Base-by-base conservation (phyloP, 1,139 yeast genomes). In the Wickerhamomyces sp. region DNA sequence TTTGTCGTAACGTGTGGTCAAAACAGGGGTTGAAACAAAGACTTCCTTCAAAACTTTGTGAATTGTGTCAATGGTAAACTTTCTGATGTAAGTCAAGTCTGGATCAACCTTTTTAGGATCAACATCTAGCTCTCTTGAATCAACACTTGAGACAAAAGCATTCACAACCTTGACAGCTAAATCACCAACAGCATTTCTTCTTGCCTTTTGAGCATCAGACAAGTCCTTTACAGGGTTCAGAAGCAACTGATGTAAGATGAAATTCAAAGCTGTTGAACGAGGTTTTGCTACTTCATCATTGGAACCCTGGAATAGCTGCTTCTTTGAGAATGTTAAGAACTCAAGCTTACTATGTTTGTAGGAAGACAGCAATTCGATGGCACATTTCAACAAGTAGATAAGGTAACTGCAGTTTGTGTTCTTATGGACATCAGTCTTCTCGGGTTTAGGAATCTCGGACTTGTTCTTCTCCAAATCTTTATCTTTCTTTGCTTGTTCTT, bases 261-360 rank as follows among this genome's bases (percentile, higher is more conserved):
- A 81, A 58, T 88, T 86, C 52, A 90, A 67, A 1, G 95, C 82
- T 0, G 95, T 84, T 0, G 90, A 73, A 35, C 93, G 73, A 2
- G 95, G 93, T 54, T 76, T 80, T 7, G 68, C 66, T 1, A 62
- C 49, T 14, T 62, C 67, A 51, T 73, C 56, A 50, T 65, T 49
- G 18, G 60, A 59, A 11, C 54, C 40, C 23, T 65, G 53, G 18
- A 68, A 61, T 26, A 56, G 58, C 42, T 69, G 64, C 63, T 80
- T 80, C 59, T 81, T 84, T 3, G 93, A 81, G 56, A 78, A 90
- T 0, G 91, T 82, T 46, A 91, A 68, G 58, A 91, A 86, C 57
- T 89, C 96, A 44, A 86, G 73, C 61, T 91, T 91, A 48, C 93
- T 80, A 50, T 80, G 81, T 54, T 84, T 84, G 63, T 90, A 91